These are phyloP conservation scores for Echium plantagineum DNA, from an alignment of 257 asterid species.

Conservation along the genomic window DNA sequence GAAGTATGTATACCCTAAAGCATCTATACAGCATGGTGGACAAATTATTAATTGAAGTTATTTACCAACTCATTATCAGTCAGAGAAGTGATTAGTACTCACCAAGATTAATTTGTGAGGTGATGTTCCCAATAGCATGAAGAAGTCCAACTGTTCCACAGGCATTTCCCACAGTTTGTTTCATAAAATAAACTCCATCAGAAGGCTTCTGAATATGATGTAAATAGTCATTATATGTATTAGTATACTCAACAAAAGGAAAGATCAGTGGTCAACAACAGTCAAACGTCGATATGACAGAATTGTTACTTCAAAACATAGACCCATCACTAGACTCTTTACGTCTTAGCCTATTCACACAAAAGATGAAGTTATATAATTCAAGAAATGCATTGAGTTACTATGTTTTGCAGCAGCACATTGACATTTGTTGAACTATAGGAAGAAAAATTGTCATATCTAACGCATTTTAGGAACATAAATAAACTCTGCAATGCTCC, in stretches of 20 bases:
- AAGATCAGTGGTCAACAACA: not conserved
- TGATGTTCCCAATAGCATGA: constrained; percentile 85
- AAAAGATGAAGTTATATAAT: not conserved
- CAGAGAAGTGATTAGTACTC: constrained; percentile 8
- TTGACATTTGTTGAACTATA: no score
- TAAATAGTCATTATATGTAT: constrained; percentile 1
- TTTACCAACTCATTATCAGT: no score
- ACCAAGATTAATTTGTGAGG: constrained; percentile 86
- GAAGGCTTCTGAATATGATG: constrained; percentile 44
- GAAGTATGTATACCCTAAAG: not conserved
- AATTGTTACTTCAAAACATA: not conserved
- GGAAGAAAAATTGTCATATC: no score
- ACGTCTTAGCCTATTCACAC: not conserved
- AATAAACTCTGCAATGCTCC: not conserved
- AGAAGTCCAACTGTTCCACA: constrained; percentile 97
- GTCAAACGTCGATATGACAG: not conserved
- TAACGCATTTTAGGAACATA: no score
- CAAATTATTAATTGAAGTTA: no score
- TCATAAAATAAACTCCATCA: constrained; percentile 71
- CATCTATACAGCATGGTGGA: not conserved
- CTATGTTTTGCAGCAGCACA: not conserved
- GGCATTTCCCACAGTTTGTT: constrained; percentile 97
- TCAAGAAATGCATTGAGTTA: no score
- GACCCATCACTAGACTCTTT: not conserved
- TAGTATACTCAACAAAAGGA: not conserved